These are phyloP conservation scores for Coemansia sp. DNA, from an alignment of 192 early-diverging fungal genomes.

Conservation along the genomic window DNA sequence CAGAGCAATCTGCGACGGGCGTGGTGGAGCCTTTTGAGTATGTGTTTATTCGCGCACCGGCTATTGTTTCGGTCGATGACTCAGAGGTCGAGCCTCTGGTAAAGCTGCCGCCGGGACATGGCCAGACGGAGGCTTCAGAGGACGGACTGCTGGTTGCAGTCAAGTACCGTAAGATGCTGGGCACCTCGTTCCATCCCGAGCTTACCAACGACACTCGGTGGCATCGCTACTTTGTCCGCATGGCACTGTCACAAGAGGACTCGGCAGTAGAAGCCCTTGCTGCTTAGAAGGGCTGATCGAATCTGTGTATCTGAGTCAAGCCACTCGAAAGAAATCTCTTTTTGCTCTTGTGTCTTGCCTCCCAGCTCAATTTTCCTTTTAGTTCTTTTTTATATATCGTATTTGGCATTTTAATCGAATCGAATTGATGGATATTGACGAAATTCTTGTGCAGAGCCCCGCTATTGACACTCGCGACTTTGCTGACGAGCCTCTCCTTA, in stretches of 20 bases:
- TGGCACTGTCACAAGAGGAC: slow-evolving; percentile 24
- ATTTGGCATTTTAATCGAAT: not conserved
- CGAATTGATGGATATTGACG: not conserved
- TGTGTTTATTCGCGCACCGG: slow-evolving; percentile 96
- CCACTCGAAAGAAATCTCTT: too few species aligned
- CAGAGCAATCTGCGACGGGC: slow-evolving; percentile 9
- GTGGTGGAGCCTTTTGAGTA: slow-evolving; percentile 54
- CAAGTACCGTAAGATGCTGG: slow-evolving; percentile 82
- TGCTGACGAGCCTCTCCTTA: slow-evolving; percentile 40
- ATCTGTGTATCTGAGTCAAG: not conserved
- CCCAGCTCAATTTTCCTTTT: not conserved
- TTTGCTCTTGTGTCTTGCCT: not conserved
- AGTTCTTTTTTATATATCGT: not conserved
- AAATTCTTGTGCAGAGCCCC: slow-evolving; percentile 6
- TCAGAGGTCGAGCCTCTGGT: slow-evolving; percentile 77
- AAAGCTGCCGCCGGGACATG: slow-evolving; percentile 58
- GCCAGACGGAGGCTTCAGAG: slow-evolving; percentile 57
- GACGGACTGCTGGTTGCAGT: slow-evolving; percentile 85
- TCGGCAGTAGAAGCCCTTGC: not conserved
- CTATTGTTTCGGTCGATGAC: slow-evolving; percentile 73
- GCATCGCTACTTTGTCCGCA: slow-evolving; percentile 82
- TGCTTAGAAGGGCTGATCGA: not conserved
- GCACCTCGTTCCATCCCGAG: slow-evolving; percentile 96
- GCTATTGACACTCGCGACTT: slow-evolving; percentile 18
- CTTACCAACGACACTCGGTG: slow-evolving; percentile 87